Conservation (phyloP, 495 filamentous ascomycete genomes). For the Staphylotrichum tortipilum region DNA sequence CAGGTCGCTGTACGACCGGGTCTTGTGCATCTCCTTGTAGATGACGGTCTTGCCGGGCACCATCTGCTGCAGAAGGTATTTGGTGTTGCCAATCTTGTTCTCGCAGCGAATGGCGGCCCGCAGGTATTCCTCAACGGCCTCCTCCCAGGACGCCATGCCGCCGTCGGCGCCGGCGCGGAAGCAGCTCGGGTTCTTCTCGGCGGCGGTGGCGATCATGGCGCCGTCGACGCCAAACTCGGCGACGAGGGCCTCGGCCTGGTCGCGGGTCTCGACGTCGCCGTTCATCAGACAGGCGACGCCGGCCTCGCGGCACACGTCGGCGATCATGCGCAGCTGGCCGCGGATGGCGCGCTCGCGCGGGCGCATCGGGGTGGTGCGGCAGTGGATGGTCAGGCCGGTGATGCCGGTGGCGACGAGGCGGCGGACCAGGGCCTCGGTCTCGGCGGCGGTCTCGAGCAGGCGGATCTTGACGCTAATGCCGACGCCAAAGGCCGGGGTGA, state of each 20-base stretch:
- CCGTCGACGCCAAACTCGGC: conserved; percentile 76
- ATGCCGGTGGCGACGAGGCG: conserved; percentile 77
- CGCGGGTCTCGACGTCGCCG: conserved; percentile 70
- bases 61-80: conserved; percentile 75
- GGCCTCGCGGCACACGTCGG: conserved; percentile 61
- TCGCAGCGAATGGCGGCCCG: conserved; percentile 61
- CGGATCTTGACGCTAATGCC: conserved; percentile 95
- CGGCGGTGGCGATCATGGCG: conserved; percentile 91
- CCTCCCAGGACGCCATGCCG: conserved; percentile 59
- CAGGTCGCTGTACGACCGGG: conserved; percentile 56
- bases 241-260: conserved; percentile 58
- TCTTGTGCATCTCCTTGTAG: conserved; percentile 45
- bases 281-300: conserved; percentile 92
- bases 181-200: conserved; percentile 78
- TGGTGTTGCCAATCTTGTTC: conserved; percentile 85
- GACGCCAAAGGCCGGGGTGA: conserved; percentile 66
- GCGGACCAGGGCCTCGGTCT: conserved; percentile 66
- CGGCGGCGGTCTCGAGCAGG: conserved; percentile 63
- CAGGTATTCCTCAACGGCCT: conserved; percentile 68
- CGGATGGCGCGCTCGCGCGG: conserved; percentile 80
- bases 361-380: conserved; percentile 91
- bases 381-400: conserved; percentile 85
- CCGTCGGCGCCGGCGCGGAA: conserved; percentile 62
- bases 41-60: conserved; percentile 66
- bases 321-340: conserved; percentile 75